Evolutionary conservation across 2,329 filamentous ascomycete species (phyloP).

Genomic region (Pestalotiopsis sp.): DNA sequence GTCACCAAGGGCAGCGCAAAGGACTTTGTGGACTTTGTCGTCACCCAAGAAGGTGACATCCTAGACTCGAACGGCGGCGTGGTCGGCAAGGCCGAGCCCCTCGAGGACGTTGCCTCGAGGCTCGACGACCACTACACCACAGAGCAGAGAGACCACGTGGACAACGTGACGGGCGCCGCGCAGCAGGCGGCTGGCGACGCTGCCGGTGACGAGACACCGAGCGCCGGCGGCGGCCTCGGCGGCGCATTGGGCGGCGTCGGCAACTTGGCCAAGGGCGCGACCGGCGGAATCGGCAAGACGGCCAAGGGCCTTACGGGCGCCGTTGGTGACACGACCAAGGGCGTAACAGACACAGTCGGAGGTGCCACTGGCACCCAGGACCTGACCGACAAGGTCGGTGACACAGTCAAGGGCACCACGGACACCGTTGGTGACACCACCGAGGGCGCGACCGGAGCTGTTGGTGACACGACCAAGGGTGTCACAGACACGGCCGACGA

Average conservation of each 20-base stretch:
- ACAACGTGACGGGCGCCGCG: conserved; percentile 5
- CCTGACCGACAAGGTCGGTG: conserved; percentile 24
- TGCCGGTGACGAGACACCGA: conserved; percentile 11
- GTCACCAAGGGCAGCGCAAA: conserved; percentile 33
- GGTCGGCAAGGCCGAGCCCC: conserved; percentile 35
- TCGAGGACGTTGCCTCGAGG: conserved; percentile 32
- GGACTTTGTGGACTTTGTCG: conserved; percentile 33
- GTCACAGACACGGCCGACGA: conserved; percentile 22
- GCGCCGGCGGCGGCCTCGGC: conserved; percentile 9
- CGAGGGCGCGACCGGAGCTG: conserved; percentile 16
- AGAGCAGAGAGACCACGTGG: conserved; percentile 20
- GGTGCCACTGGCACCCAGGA: conserved; percentile 24
- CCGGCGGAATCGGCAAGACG: conserved; percentile 23
- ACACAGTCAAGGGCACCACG: conserved; percentile 18
- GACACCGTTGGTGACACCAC: conserved; percentile 17
- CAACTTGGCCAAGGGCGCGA: conserved; percentile 22
- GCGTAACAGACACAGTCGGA: conserved; percentile 24
- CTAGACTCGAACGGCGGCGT: conserved; percentile 31
- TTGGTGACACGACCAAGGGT: conserved; percentile 24
- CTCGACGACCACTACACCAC: conserved; percentile 31
- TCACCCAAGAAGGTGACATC: conserved; percentile 38
- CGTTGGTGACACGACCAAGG: conserved; percentile 24
- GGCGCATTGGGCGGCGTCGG: conserved; percentile 25
- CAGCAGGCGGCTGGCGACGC: no score
- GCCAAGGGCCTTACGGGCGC: conserved; percentile 24